phyloP scores from a whole-genome alignment of 75 land plant genomes.

The Isoetes taiwanensis region DNA sequence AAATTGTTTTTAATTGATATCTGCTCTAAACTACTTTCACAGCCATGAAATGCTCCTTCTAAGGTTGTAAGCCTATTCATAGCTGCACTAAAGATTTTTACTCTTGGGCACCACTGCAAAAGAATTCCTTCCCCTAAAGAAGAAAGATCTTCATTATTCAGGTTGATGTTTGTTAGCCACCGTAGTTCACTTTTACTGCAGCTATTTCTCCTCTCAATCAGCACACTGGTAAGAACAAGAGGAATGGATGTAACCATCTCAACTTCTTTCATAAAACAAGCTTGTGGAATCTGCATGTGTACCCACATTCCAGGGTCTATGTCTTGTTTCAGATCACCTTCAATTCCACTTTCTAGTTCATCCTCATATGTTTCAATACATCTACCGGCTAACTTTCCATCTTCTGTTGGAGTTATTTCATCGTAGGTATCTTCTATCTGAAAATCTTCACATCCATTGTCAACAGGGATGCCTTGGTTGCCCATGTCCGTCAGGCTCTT shows the following conservation, averaged over 20 bases:
- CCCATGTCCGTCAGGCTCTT: too few relatives aligned
- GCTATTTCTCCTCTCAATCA: constrained; percentile 10
- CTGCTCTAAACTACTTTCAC: constrained; percentile 19
- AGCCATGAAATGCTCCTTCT: constrained; percentile 17
- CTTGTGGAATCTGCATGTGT: too few relatives aligned
- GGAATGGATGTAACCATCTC: neutral
- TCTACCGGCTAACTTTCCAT: too few relatives aligned
- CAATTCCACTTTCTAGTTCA: too few relatives aligned
- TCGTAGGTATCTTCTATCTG: too few relatives aligned
- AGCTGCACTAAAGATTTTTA: constrained; percentile 9
- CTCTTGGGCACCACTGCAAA: constrained; percentile 15
- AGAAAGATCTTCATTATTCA: constrained; percentile 11
- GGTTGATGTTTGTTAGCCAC: neutral
- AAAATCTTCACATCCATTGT: too few relatives aligned
- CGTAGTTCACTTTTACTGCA: constrained; percentile 7
- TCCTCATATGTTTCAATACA: too few relatives aligned
- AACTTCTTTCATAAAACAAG: too few relatives aligned
- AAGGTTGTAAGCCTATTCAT: constrained; percentile 16
- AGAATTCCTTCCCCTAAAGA: constrained; percentile 17
- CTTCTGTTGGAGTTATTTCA: too few relatives aligned
- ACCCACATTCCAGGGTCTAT: too few relatives aligned
- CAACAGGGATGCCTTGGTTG: too few relatives aligned
- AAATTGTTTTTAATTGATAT: constrained; percentile 16
- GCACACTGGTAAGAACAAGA: neutral
- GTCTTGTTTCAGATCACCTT: too few relatives aligned